Percentiles rank a stretch among this genome's conserved stretches.
Evolutionary conservation across 2,329 filamentous ascomycete genomes (phyloP).

Genomic region (Tolypocladium paradoxum): DNA sequence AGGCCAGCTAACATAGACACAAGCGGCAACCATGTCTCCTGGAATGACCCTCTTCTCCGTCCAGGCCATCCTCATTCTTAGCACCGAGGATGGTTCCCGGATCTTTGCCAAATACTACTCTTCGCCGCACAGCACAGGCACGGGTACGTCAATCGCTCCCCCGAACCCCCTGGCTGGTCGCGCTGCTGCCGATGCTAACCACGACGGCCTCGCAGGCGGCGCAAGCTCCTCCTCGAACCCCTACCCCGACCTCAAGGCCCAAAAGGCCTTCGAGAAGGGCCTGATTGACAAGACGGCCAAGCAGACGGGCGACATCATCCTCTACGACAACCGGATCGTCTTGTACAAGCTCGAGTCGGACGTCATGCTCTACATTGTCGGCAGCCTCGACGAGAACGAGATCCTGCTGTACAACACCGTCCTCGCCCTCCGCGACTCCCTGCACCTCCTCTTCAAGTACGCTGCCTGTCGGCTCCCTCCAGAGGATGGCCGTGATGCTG

Average conservation of each 20-base stretch:
- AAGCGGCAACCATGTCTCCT: constrained; percentile 48
- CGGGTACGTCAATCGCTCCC: constrained; percentile 15
- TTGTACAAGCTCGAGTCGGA: constrained; percentile 98
- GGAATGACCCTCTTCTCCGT: constrained; percentile 67
- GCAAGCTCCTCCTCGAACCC: constrained; percentile 54
- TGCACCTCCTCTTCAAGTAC: constrained; percentile 88
- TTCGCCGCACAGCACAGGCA: constrained; percentile 41
- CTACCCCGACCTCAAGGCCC: constrained; percentile 81
- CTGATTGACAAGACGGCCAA: constrained; percentile 93
- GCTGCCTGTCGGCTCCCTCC: constrained; percentile 12
- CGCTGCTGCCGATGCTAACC: constrained; percentile 18
- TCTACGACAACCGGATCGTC: constrained; percentile 93
- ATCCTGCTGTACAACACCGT: constrained; percentile 92
- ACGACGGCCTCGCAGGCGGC: constrained; percentile 19
- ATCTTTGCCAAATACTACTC: constrained; percentile 92
- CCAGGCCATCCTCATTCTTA: constrained; percentile 68
- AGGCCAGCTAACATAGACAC: neutral
- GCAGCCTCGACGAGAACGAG: constrained; percentile 89
- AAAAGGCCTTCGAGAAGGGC: constrained; percentile 95
- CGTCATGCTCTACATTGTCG: constrained; percentile 91
- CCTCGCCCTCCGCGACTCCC: constrained; percentile 76
- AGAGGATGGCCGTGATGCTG: neutral
- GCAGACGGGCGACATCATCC: constrained; percentile 88
- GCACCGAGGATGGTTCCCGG: constrained; percentile 78
- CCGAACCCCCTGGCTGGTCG: constrained; percentile 4